Evolutionary conservation across 495 filamentous ascomycete genomes (phyloP), one percentile per base, ranked within the genome.

Genomic region (Umbilicaria muhlenbergii): DNA sequence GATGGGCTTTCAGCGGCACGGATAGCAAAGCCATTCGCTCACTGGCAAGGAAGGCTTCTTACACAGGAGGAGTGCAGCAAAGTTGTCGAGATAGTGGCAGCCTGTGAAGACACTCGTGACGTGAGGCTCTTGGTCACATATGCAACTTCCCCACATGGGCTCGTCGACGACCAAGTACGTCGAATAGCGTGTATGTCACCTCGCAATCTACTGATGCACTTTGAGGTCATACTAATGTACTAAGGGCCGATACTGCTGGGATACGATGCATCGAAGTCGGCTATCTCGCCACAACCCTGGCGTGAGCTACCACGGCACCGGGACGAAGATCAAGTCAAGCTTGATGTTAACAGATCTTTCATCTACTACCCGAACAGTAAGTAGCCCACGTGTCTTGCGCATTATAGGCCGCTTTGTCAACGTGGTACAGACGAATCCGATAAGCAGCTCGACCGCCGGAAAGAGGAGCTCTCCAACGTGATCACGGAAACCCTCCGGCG

Each of bases 321-420:
- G n/a, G 86, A 94, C 50, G 87, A 95, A 54, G 75, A 80, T 44
- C 87, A 95, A 60, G 83, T 96, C 14, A 70, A 80, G 54, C 68
- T 95, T 24, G 91, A 98, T 58, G 92, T 98, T 40, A 73, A 96
- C 58, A 70, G 91, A 42, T 84, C 89, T n/a, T 98, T 98, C 59
- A 80, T 95, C 39, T 94, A 94, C 64, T 98, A 98, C 60, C 91
- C 91, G 24, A 67, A 75, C 47, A 74, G 88, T 91, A 69, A 42
- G n/a, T 12, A 13, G 31, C 24, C 21, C 33, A 38, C 11, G 17
- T 36, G 35, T 28, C 17, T 17, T 32, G 18, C 32, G 16, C 3
- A 11, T 12, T 19, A 32, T 32, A 18, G 36, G 32, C 39, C 24
- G 24, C 10, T 39, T 15, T 33, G 39, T 47, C 54, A 15, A 55